Evolutionary conservation across 768 basidiomycete species (phyloP).

Genomic region (Pleurotus eryngii): DNA sequence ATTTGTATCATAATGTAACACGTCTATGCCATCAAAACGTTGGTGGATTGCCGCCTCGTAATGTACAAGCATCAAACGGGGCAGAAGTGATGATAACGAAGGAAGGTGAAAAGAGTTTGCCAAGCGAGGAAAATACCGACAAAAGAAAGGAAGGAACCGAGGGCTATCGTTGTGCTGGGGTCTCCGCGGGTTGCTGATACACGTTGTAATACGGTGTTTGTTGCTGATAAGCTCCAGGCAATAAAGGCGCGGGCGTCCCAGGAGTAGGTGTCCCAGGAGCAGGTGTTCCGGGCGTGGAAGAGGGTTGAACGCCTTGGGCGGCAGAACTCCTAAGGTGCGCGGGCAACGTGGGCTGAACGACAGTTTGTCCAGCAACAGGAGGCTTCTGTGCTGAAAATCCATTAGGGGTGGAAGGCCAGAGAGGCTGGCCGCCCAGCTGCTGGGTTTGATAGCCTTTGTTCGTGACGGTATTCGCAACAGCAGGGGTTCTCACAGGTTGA

Average conservation of each 20-base stretch:
- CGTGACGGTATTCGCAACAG: constrained; percentile 51
- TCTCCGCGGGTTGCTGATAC: constrained; percentile 2
- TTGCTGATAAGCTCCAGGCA: constrained; percentile 6
- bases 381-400: constrained; percentile 1
- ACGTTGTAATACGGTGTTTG: constrained; percentile 4
- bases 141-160: background rate
- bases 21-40: background rate
- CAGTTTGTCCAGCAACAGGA: background rate
- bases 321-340: constrained; percentile 24
- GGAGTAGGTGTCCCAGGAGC: background rate
- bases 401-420: background rate
- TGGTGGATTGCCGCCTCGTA: too few relatives aligned
- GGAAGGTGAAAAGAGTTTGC: background rate
- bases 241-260: background rate
- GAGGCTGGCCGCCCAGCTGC: constrained; percentile 8
- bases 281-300: background rate
- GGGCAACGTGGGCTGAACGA: constrained; percentile 19
- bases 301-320: constrained; percentile 1
- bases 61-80: too few relatives aligned
- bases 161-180: background rate
- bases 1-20: constrained; percentile 5
- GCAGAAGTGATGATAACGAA: too few relatives aligned
- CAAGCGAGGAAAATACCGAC: background rate
- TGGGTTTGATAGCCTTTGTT: background rate
- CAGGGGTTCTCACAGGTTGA: constrained; percentile 25